Conservation (phyloP, 176 grass and related monocot genomes). For the Chrysopogon serrulatus region DNA sequence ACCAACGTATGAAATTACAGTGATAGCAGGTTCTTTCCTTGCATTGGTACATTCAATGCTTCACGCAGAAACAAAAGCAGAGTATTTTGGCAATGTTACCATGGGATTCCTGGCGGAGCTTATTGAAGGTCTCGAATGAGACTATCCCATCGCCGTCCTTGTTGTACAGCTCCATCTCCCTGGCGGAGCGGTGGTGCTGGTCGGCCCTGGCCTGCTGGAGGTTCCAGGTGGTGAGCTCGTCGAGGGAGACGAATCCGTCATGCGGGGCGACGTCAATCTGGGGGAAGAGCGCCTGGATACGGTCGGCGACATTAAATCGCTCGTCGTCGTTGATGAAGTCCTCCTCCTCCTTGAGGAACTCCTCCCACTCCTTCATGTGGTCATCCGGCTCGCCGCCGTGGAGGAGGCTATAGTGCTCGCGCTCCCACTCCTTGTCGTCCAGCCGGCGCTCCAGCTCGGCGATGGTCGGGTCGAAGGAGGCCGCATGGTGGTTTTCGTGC, state of each 20-base stretch:
- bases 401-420: slow-evolving; percentile 57
- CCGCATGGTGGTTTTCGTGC: slow-evolving; percentile 19
- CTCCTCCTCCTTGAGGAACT: slow-evolving; percentile 68
- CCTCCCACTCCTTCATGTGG: slow-evolving; percentile 77
- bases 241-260: slow-evolving; percentile 64
- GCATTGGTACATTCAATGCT: neutral
- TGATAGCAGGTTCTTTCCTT: neutral
- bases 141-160: slow-evolving; percentile 64
- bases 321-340: slow-evolving; percentile 72
- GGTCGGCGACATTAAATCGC: slow-evolving; percentile 62
- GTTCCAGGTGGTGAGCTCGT: slow-evolving; percentile 69
- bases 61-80: neutral
- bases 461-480: slow-evolving; percentile 69
- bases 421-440: slow-evolving; percentile 84
- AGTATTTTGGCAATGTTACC: slow-evolving; percentile 24
- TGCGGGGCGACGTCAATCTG: slow-evolving; percentile 57
- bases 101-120: slow-evolving; percentile 11
- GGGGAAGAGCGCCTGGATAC: slow-evolving; percentile 68
- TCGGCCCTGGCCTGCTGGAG: slow-evolving; percentile 56
- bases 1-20: neutral
- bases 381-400: slow-evolving; percentile 32
- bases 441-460: slow-evolving; percentile 63
- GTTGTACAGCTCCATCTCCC: slow-evolving; percentile 84
- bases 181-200: slow-evolving; percentile 53
- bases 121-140: slow-evolving; percentile 47